Conservation (phyloP, 805 yeast genomes). For the Teunomyces tritomae region DNA sequence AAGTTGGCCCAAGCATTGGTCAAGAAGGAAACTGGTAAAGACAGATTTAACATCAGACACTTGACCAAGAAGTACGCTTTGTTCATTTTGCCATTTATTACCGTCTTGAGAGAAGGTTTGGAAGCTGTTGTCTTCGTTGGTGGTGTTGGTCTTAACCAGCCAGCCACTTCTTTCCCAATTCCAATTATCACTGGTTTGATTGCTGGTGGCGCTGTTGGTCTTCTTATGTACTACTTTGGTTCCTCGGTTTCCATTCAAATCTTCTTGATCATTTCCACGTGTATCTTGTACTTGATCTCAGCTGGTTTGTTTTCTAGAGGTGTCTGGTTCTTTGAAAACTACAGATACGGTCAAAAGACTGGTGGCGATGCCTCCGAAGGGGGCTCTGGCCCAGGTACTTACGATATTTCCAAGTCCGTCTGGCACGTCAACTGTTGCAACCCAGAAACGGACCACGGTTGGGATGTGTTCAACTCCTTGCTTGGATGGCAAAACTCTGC, state of each 20-base stretch:
- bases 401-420: slow-evolving; percentile 72
- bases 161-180: slow-evolving; percentile 80
- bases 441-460: slow-evolving; percentile 87
- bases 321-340: slow-evolving; percentile 81
- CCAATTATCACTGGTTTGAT: slow-evolving; percentile 87
- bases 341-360: slow-evolving; percentile 58
- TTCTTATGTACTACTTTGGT: slow-evolving; percentile 75
- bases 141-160: slow-evolving; percentile 38
- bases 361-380: slow-evolving; percentile 96
- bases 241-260: slow-evolving; percentile 78
- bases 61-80: slow-evolving; percentile 27
- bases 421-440: slow-evolving; percentile 99
- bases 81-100: slow-evolving; percentile 26
- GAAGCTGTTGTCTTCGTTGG: slow-evolving; percentile 47
- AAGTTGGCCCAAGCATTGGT: slow-evolving; percentile 85
- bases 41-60: slow-evolving; percentile 40
- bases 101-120: slow-evolving; percentile 23
- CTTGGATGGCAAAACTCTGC: slow-evolving; percentile 98
- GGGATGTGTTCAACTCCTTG: slow-evolving; percentile 94
- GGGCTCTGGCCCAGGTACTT: slow-evolving; percentile 95
- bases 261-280: slow-evolving; percentile 83
- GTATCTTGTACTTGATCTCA: slow-evolving; percentile 82
- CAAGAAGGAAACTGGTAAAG: slow-evolving; percentile 45
- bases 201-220: slow-evolving; percentile 75
- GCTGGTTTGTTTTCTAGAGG: slow-evolving; percentile 95